Evolutionary conservation across 2,329 filamentous ascomycete genomes (phyloP), one percentile per base, ranked within the genome.

Genomic region (Calonectria crousiana): DNA sequence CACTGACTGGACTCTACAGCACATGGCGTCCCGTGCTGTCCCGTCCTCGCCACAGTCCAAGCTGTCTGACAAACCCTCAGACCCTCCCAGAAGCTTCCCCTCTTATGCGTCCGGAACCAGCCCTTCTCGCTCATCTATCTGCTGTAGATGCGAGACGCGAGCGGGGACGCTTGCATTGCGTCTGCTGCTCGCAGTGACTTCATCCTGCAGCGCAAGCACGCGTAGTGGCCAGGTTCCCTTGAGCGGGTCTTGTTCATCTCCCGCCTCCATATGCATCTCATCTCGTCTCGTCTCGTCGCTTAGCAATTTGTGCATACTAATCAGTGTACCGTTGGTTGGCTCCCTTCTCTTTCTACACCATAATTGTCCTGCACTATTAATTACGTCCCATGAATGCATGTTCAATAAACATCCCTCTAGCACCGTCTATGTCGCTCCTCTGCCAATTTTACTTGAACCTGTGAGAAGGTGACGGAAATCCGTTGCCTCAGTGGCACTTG

Each of bases 141-240:
- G 77, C 76, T 68, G 75, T 77, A 65, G 74, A 67, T 52, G 38
- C 58, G 58, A 73, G 71, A 70, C 60, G 47, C 20, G 47, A 10
- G 49, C 72, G 70, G 75, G 70, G 66, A 56, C 66, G 69, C 44
- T 73, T 44, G 67, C 71, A 73, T 69, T 73, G 58, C 67, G 67
- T 73, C 71, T n/a, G 38, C 18, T 75, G 73, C 74, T 76, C 78
- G 73, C 44, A 65, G 77, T 79, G 79, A 81, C 79, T 80, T 81
- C 77, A 79, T 76, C 71, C 67, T 79, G 77, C 79, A 80, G 72
- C 77, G 64, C 58, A 51, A 67, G 60, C 47, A 64, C 65, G 67
- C 67, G 62, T 73, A 67, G 70, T 11, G 36, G 30, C 78, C 73
- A 72, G 76, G 79, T 79, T 79, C 76, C 79, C 75, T 74, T 78